Evolutionary conservation across 2,329 filamentous ascomycete species (phyloP), one percentile per base, ranked within the genome.

Genomic region (Berkeleyomyces basicola): DNA sequence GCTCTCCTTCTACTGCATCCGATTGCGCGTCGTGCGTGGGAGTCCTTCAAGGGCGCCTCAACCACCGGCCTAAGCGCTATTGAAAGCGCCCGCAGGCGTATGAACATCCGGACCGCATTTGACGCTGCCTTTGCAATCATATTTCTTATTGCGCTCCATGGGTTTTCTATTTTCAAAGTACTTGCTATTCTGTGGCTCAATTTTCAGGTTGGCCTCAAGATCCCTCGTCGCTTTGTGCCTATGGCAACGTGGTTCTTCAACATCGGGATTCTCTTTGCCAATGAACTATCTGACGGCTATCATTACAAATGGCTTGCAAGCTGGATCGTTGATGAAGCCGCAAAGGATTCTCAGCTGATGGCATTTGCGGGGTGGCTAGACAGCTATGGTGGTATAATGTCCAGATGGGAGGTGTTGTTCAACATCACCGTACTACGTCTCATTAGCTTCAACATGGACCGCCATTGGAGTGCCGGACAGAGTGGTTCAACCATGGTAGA

Each of bases 391-490:
- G 93, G 93, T 0, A 76, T 99, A n/a, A 84, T 95, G 71, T 79
- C 86, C 0, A 82, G 92, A 64, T 99, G 93, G 93, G 90, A 97
- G 72, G 85, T 99, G n/a, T 79, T 96, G 4, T 99, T 99, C 79
- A 99, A 99, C 70, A 83, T 99, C 66, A 96, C 92, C 2, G 86
- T 97, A 36, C 76, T 99, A 63, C 85, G 93, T 4, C 78, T 97
- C 58, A 90, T 99, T 69, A 96, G 92, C 72, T 99, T 96, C 79
- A 97, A 97, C 72, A 74, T 99, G 70, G 93, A 99, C 74, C 91
- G 95, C 72, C 92, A 95, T 72, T 99, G 93, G 92, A 93, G 88
- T 68, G 73, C 87, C 2, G 83, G 87, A 66, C 79, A 82, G 64
- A 76, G 80, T 37, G 91, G 83, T 69, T 33, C 55, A 10, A 57